Conservation (phyloP, 805 yeast genomes). For the Kuraishia molischiana region DNA sequence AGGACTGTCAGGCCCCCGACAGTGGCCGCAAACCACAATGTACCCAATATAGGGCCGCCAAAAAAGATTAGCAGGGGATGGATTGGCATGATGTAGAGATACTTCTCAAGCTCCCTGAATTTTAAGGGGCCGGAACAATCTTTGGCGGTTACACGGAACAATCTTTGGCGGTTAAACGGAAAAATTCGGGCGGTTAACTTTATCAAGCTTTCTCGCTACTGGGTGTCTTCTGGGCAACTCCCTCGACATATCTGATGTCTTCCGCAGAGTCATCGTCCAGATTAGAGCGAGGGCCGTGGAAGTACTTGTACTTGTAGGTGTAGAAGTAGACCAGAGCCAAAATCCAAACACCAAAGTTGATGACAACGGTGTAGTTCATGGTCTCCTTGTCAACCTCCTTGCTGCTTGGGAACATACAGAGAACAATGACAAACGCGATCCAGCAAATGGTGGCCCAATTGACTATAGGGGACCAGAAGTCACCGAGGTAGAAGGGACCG, state of each 20-base stretch:
- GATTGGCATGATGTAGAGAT: no score
- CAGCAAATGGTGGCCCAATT: conserved; percentile 22
- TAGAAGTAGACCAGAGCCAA: conserved; percentile 12
- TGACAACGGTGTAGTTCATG: no score
- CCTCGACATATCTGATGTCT: conserved; percentile 2
- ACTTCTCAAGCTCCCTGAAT: no score
- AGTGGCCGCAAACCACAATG: no score
- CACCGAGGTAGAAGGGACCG: conserved; percentile 33
- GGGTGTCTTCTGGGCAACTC: neutral
- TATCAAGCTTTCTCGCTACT: neutral
- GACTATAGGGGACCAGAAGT: conserved; percentile 18
- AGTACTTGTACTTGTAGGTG: conserved; percentile 14
- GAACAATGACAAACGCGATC: conserved; percentile 18
- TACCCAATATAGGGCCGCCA: no score
- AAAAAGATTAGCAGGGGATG: no score
- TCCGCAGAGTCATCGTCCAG: conserved; percentile 13
- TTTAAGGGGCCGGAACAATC: no score
- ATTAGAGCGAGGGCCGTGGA: conserved; percentile 17
- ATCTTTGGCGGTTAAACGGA: no score
- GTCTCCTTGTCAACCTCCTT: conserved; percentile 17
- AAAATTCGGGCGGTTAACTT: no score
- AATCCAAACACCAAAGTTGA: conserved; percentile 20
- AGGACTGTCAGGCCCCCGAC: no score
- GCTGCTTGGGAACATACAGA: conserved; percentile 29
- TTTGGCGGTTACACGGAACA: no score